These are phyloP conservation scores for Solanum sejunctum DNA, from an alignment of 257 asterid species.

Conservation along the genomic window DNA sequence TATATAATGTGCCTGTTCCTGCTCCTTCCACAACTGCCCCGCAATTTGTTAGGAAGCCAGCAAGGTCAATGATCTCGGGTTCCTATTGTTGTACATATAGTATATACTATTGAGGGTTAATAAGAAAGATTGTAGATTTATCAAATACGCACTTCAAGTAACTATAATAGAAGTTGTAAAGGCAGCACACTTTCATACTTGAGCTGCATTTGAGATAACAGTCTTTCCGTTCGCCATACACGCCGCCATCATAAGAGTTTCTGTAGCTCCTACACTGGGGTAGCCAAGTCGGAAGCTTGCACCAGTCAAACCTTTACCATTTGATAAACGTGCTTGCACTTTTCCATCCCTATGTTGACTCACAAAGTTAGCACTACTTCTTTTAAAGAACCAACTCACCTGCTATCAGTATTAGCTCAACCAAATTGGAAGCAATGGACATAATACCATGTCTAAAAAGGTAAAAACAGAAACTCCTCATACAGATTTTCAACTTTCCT, in stretches of 20 bases:
- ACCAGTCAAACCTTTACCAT: constrained; percentile 25
- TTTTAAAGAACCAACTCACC: neutral
- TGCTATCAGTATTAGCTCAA: neutral
- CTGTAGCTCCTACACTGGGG: constrained; percentile 47
- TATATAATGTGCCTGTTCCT: constrained; percentile 16
- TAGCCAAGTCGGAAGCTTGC: constrained; percentile 24
- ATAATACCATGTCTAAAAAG: neutral
- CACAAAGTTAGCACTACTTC: neutral
- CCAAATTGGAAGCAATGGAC: neutral
- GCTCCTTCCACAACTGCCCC: constrained; percentile 29
- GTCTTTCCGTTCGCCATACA: constrained; percentile 29
- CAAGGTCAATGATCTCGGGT: constrained; percentile 34
- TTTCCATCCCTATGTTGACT: constrained; percentile 18
- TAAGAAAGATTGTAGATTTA: neutral
- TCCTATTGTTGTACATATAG: constrained; percentile 11
- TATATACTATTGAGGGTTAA: neutral
- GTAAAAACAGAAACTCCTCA: neutral
- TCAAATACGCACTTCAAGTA: neutral
- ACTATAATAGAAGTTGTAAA: neutral
- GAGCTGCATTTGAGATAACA: constrained; percentile 27
- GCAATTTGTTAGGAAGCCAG: constrained; percentile 15
- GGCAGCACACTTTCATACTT: constrained; percentile 4
- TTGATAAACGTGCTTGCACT: constrained; percentile 20
- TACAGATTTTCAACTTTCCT: neutral
- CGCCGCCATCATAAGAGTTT: constrained; percentile 47